phyloP scores from a whole-genome alignment of 352 stramenopile genomes.

The Pythium brachiatum region DNA sequence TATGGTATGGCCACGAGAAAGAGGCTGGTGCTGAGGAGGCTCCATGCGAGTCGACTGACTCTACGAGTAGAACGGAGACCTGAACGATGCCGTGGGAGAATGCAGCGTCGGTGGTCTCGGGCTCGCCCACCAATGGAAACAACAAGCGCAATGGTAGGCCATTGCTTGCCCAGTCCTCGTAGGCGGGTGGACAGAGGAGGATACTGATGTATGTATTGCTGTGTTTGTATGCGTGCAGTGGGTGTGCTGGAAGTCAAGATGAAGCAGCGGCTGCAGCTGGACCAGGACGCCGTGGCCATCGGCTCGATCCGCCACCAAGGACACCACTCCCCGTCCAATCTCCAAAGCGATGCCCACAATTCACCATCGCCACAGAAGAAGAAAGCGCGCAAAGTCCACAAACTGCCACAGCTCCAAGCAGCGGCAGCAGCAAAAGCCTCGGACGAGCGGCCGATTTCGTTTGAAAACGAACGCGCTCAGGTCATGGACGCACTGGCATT shows the following conservation, averaged over 20 bases:
- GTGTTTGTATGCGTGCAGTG: constrained; percentile 21
- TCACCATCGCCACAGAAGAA: constrained; percentile 24
- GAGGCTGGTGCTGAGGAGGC: too few species aligned
- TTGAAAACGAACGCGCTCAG: constrained; percentile 41
- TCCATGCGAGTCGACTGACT: too few species aligned
- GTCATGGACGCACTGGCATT: constrained; percentile 55
- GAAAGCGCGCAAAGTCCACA: constrained; percentile 36
- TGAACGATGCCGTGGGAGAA: constrained; percentile 33
- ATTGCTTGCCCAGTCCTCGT: background rate
- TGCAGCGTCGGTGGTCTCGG: constrained; percentile 17
- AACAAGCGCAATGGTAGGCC: constrained; percentile 55
- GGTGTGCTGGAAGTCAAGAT: constrained; percentile 71
- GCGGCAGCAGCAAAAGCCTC: constrained; percentile 5
- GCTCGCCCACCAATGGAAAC: constrained; percentile 23
- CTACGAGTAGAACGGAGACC: too few species aligned
- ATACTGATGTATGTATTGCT: background rate
- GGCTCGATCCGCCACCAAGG: constrained; percentile 28
- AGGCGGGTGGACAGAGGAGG: too few species aligned
- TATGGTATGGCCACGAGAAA: too few species aligned
- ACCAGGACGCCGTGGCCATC: constrained; percentile 48
- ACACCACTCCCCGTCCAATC: background rate
- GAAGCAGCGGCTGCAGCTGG: constrained; percentile 52
- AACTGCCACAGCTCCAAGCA: constrained; percentile 37
- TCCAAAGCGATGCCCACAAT: background rate
- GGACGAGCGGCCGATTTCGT: constrained; percentile 32